A percentile compares a stretch with the other conserved stretches of the same genome.
phyloP scores from a whole-genome alignment of 257 asterid genomes.

The Solanum rostratum region DNA sequence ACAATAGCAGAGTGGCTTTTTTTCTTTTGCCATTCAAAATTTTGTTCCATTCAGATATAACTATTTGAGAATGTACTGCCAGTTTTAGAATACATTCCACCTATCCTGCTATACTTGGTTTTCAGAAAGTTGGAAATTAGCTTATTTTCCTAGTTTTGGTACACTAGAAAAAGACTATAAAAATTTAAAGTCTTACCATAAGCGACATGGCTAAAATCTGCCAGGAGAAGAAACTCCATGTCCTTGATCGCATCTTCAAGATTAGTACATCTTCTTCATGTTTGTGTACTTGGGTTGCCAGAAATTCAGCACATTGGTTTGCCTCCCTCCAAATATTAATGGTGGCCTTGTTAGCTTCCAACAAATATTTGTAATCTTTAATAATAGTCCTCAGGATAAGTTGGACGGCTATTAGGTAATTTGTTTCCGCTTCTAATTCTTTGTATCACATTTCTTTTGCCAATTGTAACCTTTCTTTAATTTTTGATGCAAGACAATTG shows the following conservation, averaged over 20 bases:
- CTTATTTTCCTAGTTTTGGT: not conserved
- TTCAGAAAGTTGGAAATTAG: not conserved
- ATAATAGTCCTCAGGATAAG: not conserved
- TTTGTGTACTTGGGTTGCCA: not conserved
- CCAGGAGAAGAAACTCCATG: not conserved
- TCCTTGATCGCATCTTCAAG: not conserved
- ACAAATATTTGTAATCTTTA: not conserved
- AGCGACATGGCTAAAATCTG: not conserved
- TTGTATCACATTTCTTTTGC: not conserved
- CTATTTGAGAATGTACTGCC: constrained; percentile 10
- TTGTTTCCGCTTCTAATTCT: not conserved
- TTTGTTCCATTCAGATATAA: not conserved
- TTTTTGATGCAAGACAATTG: not conserved
- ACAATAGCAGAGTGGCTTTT: constrained; percentile 9
- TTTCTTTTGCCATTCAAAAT: constrained; percentile 9
- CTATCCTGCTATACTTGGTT: not conserved
- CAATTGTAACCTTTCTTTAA: not conserved
- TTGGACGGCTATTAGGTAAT: not conserved
- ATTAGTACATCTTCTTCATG: not conserved
- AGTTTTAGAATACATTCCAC: not conserved
- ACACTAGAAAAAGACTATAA: not conserved
- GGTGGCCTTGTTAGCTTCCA: not conserved
- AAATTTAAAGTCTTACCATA: not conserved
- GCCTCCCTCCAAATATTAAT: not conserved
- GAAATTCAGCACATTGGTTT: not conserved